phyloP scores from a whole-genome alignment of 345 rosid genomes.

The Eucalyptus paniculata region DNA sequence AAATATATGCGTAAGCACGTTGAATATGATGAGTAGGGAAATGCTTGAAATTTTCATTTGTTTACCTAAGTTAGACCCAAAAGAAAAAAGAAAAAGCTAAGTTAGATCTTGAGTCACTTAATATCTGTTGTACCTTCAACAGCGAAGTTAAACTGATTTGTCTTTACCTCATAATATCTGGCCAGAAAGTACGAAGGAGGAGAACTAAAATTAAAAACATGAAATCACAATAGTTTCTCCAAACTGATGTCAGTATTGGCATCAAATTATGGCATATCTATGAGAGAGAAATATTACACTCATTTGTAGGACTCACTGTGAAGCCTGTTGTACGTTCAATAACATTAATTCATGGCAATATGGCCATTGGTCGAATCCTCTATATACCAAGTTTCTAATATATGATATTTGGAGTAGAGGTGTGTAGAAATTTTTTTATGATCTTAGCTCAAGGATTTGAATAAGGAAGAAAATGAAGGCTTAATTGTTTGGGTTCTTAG shows the following conservation, averaged over 20 bases:
- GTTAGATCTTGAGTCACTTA: neutral
- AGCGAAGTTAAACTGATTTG: neutral
- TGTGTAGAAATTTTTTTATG: too few species aligned
- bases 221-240: neutral
- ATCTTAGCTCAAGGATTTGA: neutral
- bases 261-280: too few species aligned
- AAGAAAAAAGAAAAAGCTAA: neutral
- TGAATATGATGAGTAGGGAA: neutral
- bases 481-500: neutral
- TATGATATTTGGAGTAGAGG: neutral
- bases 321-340: too few species aligned
- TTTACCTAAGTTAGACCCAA: neutral
- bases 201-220: neutral
- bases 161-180: neutral
- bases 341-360: too few species aligned
- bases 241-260: too few species aligned
- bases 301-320: too few species aligned
- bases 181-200: neutral
- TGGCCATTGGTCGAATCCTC: too few species aligned
- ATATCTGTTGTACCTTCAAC: too few species aligned
- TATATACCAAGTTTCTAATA: neutral
- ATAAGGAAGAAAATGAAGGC: neutral
- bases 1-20: neutral
- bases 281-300: too few species aligned
- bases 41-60: neutral